A percentile compares a stretch with the other conserved stretches of the same genome.
These are phyloP conservation scores for Gaultheria prostrata DNA, from an alignment of 148 eudicot species.

Conservation along the genomic window DNA sequence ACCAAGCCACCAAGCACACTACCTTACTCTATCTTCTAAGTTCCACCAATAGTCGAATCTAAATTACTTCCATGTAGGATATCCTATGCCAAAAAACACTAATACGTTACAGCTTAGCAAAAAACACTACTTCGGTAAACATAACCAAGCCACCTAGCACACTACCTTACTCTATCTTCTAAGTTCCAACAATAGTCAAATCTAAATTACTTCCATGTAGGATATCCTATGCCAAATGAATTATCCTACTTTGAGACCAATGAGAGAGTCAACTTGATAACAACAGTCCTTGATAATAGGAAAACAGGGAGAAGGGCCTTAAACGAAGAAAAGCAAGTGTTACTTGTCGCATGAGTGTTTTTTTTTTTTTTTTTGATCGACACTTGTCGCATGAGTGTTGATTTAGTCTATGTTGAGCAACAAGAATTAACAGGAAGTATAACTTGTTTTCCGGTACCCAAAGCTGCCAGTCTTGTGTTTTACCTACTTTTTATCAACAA, in stretches of 20 bases:
- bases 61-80: background rate
- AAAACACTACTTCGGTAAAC: background rate
- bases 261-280: background rate
- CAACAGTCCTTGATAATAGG: background rate
- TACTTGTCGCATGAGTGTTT: too few relatives aligned
- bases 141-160: background rate
- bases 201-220: background rate
- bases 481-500: too few relatives aligned
- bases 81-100: background rate
- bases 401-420: background rate
- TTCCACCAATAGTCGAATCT: background rate
- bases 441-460: background rate
- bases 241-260: background rate
- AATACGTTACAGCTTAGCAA: too few relatives aligned
- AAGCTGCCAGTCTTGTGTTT: background rate
- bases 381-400: too few relatives aligned
- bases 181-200: background rate
- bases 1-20: background rate
- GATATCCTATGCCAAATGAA: background rate
- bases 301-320: too few relatives aligned
- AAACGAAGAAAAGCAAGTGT: background rate
- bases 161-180: background rate
- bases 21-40: background rate
- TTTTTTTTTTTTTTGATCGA: too few relatives aligned
- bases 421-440: background rate